These are phyloP conservation scores for Allium fistulosum DNA, from an alignment of 106 monocot genomes.

Conservation along the genomic window DNA sequence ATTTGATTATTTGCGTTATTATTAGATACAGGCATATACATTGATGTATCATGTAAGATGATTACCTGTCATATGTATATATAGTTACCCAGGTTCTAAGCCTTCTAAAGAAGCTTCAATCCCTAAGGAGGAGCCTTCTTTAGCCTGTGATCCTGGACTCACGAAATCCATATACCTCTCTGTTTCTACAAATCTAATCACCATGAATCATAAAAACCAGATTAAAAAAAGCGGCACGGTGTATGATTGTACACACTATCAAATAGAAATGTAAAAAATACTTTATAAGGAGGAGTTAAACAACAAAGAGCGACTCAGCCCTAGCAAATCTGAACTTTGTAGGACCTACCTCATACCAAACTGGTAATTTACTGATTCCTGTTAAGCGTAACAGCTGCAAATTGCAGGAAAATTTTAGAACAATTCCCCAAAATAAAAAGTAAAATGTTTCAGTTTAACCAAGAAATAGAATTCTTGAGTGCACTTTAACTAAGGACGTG, in stretches of 20 bases:
- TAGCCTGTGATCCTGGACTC: constrained; percentile 81
- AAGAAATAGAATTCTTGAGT: too few relatives aligned
- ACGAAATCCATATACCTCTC: constrained; percentile 21
- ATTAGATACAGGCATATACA: not conserved
- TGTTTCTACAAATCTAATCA: constrained; percentile 48
- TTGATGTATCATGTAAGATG: not conserved
- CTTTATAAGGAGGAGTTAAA: constrained; percentile 83
- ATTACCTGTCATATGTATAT: too few relatives aligned
- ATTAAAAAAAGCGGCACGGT: too few relatives aligned
- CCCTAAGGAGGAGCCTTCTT: constrained; percentile 70
- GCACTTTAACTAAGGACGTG: not conserved
- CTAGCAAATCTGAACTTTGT: constrained; percentile 62
- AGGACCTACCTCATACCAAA: constrained; percentile 92
- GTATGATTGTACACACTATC: too few relatives aligned
- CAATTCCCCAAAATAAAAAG: too few relatives aligned
- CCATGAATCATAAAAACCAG: not conserved
- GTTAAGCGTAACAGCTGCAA: constrained; percentile 66
- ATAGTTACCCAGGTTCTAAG: constrained; percentile 58
- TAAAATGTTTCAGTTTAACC: too few relatives aligned
- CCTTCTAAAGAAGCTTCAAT: constrained; percentile 78
- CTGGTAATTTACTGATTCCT: constrained; percentile 59
- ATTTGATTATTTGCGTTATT: not conserved
- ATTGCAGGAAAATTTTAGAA: not conserved
- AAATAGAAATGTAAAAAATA: constrained; percentile 9
- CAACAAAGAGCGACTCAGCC: constrained; percentile 50